Evolutionary conservation across 2,329 filamentous ascomycete species (phyloP).

Genomic region (Drechslerella coelobrocha): DNA sequence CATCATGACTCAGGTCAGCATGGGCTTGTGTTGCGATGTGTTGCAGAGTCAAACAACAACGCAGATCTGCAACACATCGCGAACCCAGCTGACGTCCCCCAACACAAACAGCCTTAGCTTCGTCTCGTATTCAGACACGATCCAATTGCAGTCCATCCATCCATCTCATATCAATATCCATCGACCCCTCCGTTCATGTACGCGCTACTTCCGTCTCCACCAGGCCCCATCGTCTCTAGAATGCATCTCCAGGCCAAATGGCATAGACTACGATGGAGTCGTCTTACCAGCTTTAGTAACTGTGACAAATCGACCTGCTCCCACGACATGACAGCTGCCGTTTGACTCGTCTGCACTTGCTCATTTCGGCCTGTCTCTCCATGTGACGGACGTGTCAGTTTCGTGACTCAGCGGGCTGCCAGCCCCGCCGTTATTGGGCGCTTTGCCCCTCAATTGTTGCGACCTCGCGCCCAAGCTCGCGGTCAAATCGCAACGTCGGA

Average conservation of each 20-base stretch:
- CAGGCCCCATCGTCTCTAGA: too few relatives aligned
- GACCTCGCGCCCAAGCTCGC: constrained; percentile 22
- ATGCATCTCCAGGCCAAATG: not conserved
- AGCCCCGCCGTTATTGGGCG: constrained; percentile 36
- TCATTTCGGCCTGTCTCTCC: constrained; percentile 35
- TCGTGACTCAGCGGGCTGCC: constrained; percentile 45
- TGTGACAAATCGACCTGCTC: not conserved
- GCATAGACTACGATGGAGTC: not conserved
- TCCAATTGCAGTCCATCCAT: constrained; percentile 12
- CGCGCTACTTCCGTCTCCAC: not conserved
- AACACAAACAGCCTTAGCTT: too few relatives aligned
- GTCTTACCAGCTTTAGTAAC: not conserved
- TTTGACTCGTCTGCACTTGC: constrained; percentile 29
- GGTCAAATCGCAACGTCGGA: not conserved
- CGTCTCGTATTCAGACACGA: too few relatives aligned
- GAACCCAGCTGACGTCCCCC: constrained; percentile 5
- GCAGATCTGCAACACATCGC: constrained; percentile 22
- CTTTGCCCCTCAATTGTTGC: constrained; percentile 47
- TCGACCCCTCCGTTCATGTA: too few relatives aligned
- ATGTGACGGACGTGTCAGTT: constrained; percentile 51
- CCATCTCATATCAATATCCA: constrained; percentile 7
- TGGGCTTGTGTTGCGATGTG: constrained; percentile 29
- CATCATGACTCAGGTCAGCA: too few relatives aligned
- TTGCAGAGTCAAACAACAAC: constrained; percentile 28
- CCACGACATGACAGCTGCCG: constrained; percentile 6